Evolutionary conservation across 2,329 filamentous ascomycete species (phyloP).

Genomic region (Ophiostoma australiae): DNA sequence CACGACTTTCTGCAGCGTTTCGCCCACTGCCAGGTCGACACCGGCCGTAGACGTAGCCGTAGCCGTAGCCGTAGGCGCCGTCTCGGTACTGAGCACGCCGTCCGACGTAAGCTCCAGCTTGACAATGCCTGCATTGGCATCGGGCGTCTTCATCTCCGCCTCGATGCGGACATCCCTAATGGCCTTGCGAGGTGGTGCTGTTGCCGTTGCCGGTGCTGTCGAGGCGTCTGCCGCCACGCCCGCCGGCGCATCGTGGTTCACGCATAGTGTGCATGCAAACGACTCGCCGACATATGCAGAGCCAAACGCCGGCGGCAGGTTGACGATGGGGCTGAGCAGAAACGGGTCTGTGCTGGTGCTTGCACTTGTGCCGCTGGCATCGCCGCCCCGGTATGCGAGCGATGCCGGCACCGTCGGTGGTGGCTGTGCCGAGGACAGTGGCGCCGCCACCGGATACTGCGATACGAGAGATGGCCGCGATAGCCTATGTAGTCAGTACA

Average conservation of each 20-base stretch:
- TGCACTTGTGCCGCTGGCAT: conserved; percentile 21
- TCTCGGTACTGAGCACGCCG: not conserved
- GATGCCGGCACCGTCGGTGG: conserved; percentile 59
- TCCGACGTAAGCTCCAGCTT: conserved; percentile 57
- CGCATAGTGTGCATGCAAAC: conserved; percentile 90
- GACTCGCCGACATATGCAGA: conserved; percentile 94
- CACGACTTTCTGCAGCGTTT: conserved; percentile 75
- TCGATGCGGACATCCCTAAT: conserved; percentile 76
- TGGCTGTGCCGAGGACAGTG: conserved; percentile 39
- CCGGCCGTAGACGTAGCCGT: not conserved
- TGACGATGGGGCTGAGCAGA: conserved; percentile 62
- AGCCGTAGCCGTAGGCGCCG: conserved; percentile 17
- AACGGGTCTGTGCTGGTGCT: conserved; percentile 51
- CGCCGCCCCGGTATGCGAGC: conserved; percentile 57
- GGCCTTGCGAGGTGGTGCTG: conserved; percentile 38
- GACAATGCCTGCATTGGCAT: conserved; percentile 40
- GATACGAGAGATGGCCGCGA: conserved; percentile 73
- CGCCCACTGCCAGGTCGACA: conserved; percentile 54
- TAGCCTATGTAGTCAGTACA: conserved; percentile 46
- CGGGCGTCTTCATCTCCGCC: conserved; percentile 91
- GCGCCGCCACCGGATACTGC: conserved; percentile 59
- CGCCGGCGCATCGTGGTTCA: conserved; percentile 71
- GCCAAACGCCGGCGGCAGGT: conserved; percentile 84
- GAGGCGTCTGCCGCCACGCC: conserved; percentile 26
- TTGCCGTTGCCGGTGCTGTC: conserved; percentile 32